Percentiles rank a stretch among this genome's conserved stretches.
These are phyloP conservation scores for Ephemerocybe angulata DNA, from an alignment of 768 basidiomycete species.

Conservation along the genomic window DNA sequence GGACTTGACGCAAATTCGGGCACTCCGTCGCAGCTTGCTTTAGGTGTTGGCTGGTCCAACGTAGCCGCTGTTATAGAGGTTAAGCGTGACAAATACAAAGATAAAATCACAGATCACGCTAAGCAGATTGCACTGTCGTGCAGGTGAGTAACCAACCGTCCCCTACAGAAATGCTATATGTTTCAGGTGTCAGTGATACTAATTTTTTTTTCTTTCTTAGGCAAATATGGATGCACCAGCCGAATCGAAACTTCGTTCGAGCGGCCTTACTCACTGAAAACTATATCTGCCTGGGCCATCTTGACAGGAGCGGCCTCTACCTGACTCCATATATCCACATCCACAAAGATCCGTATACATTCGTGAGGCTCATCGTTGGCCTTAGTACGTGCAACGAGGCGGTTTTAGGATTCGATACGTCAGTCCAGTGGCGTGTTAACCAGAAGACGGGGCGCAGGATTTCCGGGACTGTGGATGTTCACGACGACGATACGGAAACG, in stretches of 20 bases:
- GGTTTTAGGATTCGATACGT: neutral
- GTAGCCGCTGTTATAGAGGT: neutral
- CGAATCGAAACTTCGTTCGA: conserved; percentile 2
- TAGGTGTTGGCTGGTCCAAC: neutral
- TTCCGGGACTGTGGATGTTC: neutral
- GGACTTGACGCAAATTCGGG: neutral
- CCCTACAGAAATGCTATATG: neutral
- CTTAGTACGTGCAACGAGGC: neutral
- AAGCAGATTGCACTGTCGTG: neutral
- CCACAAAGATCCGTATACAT: neutral
- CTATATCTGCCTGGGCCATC: neutral
- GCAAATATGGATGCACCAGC: conserved; percentile 4
- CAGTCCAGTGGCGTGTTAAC: neutral
- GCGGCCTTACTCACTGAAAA: neutral
- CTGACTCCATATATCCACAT: neutral
- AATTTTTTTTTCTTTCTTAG: too few species aligned
- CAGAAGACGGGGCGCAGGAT: neutral
- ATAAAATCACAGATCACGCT: neutral
- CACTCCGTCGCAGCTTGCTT: too few species aligned
- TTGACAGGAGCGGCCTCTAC: conserved; percentile 2
- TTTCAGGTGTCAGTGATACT: too few species aligned
- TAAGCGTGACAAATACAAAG: neutral
- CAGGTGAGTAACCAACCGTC: neutral
- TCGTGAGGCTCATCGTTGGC: conserved; percentile 1
- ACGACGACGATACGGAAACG: neutral